Base-by-base conservation (phyloP, 1,139 yeast species). In the Eremothecium coryli region DNA sequence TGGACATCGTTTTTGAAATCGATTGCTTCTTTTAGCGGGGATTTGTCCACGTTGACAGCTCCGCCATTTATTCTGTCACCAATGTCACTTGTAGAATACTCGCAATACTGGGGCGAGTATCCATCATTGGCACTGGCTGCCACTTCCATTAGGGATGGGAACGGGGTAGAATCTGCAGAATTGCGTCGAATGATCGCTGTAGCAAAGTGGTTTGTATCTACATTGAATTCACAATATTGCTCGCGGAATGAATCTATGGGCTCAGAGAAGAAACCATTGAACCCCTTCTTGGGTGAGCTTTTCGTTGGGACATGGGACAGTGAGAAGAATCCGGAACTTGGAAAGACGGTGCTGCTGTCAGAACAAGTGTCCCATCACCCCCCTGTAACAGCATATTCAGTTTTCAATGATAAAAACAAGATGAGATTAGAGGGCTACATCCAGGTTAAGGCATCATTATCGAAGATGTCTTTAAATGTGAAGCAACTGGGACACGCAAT, bases 311-410 rank as follows among this genome's bases (percentile, higher is more conserved):
- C 79, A 53, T 85, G 95, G 93, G 66, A 64, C 13, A 78, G 73
- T 45, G 58, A 58, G 32, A 52, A 69, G 13, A 55, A 60, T 18
- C 70, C 67, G 23, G 53, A 54, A n/a, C 59, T 71, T 9, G 93
- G 93, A 21, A 88, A 80, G 43, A 81, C 95, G 13, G 60, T 72
- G 12, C 66, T 88, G 43, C 68, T 84, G 37, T 75, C 88, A 39
- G 97, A 90, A 60, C 97, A 90, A 61, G 96, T 88, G 14, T 76
- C 86, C 43, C 97, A 88, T 61, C 97, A 88, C 56, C 97, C 97
- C 12, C 96, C 97, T 15, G 78, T 82, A 23, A 86, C 96, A 12
- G 96, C 93, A 2, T 90, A 85, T 56, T 71, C 84, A 23, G 70
- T 90, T 37, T 65, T 70, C 54, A 85, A 85, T 55, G 82, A 78